Evolutionary conservation across 2,329 filamentous ascomycete species (phyloP), one percentile per base, ranked within the genome.

Genomic region (Calonectria pseudoturangicola): DNA sequence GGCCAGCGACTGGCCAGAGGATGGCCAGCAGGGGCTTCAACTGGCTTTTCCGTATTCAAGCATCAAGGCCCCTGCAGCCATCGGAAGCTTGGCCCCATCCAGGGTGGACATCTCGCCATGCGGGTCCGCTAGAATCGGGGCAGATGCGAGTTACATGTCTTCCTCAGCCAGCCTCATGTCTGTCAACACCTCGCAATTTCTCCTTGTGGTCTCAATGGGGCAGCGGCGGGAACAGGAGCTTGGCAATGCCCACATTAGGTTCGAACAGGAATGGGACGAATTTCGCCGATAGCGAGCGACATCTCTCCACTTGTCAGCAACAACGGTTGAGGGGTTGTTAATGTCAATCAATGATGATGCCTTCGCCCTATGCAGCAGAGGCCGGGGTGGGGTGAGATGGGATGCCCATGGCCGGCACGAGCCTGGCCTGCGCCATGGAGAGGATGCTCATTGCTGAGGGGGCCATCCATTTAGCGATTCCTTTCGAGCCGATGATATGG

Each of bases 21-120:
- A 27, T 43, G 28, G 15, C 13, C 16, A 18, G 41, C 64, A 21
- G 36, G 51, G 51, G 2, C 21, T 27, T 18, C 56, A 18, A 68
- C 25, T 68, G 66, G 66, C 30, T 27, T 60, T 21, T 18, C 41
- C 66, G 66, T 68, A 68, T 60, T 47, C 28, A 48, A 67, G 27
- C 65, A 51, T 50, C 66, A 12, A 48, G 51, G n/a, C 66, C 66
- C 65, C 66, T 68, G 66, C 30, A 68, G 65, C 65, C 28, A 60
- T 60, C 51, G 50, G 39, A 58, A 58, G 51, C 65, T 67, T 60
- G 51, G 36, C 28, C 30, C 51, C 43, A 45, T 41, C 41, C 2
- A 41, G 30, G 30, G 54, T 68, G 66, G 66, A 13, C 28, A 68
- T 60, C 50, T 68, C 51, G 43, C 65, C 51, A 48, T 68, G 56